These are phyloP conservation scores for Podospora pseudocomata DNA, from an alignment of 495 filamentous ascomycete species.

Conservation along the genomic window DNA sequence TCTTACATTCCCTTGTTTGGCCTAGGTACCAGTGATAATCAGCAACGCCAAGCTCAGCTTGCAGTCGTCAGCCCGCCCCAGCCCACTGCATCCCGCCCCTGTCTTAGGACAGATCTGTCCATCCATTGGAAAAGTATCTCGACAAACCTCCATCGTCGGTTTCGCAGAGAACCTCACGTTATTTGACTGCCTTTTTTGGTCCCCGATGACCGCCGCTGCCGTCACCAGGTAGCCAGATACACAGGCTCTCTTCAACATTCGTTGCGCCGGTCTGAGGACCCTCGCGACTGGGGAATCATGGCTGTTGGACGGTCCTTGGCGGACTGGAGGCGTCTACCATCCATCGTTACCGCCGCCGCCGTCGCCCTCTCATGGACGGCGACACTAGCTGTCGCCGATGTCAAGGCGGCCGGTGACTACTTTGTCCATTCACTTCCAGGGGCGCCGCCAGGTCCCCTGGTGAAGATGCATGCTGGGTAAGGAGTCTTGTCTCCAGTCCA, in stretches of 20 bases:
- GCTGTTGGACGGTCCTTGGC: constrained; percentile 23
- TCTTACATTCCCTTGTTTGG: not conserved
- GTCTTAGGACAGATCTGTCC: constrained; percentile 1
- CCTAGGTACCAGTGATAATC: not conserved
- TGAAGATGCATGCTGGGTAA: constrained; percentile 99
- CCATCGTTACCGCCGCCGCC: constrained; percentile 33
- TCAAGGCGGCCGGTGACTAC: constrained; percentile 70
- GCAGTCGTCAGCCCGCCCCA: constrained; percentile 9
- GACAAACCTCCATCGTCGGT: not conserved
- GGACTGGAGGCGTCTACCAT: constrained; percentile 36
- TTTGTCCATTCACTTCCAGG: constrained; percentile 82
- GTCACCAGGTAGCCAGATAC: constrained; percentile 18
- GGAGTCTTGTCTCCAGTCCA: constrained; percentile 24
- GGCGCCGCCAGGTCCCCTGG: constrained; percentile 69
- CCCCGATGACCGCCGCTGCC: constrained; percentile 15
- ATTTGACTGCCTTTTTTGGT: constrained; percentile 10
- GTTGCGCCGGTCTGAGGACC: not conserved
- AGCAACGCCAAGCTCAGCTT: not conserved
- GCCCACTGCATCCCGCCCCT: not conserved
- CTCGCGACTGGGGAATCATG: constrained; percentile 23
- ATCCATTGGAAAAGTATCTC: not conserved
- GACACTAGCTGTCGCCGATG: constrained; percentile 31
- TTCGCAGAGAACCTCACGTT: constrained; percentile 5
- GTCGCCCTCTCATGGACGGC: constrained; percentile 36
- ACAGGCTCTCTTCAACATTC: constrained; percentile 6